Base-by-base conservation (phyloP, 305 asterid species). In the Fraxinus paxiana region DNA sequence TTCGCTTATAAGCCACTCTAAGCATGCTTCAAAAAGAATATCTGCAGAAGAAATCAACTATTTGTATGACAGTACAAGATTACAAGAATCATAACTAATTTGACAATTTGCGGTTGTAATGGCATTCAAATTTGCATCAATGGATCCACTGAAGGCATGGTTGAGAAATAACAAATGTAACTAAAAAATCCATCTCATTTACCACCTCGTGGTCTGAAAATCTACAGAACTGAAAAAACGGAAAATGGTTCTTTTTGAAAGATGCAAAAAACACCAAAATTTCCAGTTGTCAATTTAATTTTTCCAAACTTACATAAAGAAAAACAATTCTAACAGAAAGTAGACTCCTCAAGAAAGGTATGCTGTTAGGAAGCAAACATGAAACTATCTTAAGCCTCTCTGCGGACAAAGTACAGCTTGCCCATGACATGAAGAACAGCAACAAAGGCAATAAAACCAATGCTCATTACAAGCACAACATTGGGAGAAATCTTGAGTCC, bases 401-500 rank as follows among this genome's bases (percentile, higher is more conserved):
- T 28, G 30, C 30, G 30, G 30, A 28, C 30, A 28, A 28, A 28
- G 30, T 28, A 28, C 30, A 28, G 30, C 30, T 28, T 28, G 30
- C 30, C 30, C 30, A 28, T 28, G 1, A 28, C 30, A 28, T 28
- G 30, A 28, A 28, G 30, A 28, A 28, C 26, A 24, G 26, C 30
- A 28, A 28, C 30, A 28, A 28, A 28, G 2, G 30, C 30, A 28
- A 28, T 28, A 28, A 28, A 28, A 28, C 2, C 30, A 28, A 28
- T 28, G 30, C 30, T 28, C 30, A 28, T 28, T 28, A 28, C 30
- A 28, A 28, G 30, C 30, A 28, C 30, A 28, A 28, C 30, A 28
- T 28, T 28, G 30, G 1, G 30, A 28, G 30, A 28, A 28, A 28
- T 28, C 30, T 28, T 1, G 30, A 28, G 30, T 56, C 97, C 95